Base-by-base conservation (phyloP, 1,284 basidiomycete genomes). In the Neonothopanus nambi region DNA sequence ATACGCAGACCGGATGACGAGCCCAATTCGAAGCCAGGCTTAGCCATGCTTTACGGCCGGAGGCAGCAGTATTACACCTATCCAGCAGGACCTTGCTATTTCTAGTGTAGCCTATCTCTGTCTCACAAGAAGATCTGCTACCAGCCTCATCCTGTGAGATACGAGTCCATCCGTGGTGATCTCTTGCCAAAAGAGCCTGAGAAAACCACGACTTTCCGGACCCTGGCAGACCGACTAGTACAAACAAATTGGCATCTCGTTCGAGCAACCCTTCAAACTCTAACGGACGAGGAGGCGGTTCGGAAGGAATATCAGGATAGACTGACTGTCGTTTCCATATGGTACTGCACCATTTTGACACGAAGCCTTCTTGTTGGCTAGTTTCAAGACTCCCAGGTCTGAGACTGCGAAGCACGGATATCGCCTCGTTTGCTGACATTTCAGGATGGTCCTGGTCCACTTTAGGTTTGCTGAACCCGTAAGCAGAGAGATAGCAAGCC, bases 151-250 rank as follows among this genome's bases (percentile, higher is more conserved):
- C 83, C 62, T 84, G 82, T 8, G 77, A 80, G 26, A 83, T 75
- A 45, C 72, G 65, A 5, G 63, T 65, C 76, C 78, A 79, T 3
- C 66, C 65, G 12, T 56, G 59, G 5, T 71, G 68, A 54, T 80
- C 69, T 20, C 82, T 70, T 9, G 73, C 72, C 5, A 76, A 55
- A 21, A 85, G 61, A 0, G 76, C 70, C 15, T 70, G 70, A 1
- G 77, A 70, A 51, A 84, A 73, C 73, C 76, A 81, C 4, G 80
- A 79, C 65, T 85, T 85, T 36, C 83, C 83, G 2, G 81, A 78
- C 1, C 82, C 84, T 1, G 83, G 81, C 2, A 82, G 72, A 5
- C 83, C 83, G 9, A 84, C 78, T 9, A 85, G 67, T 17, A 85
- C 54, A 60, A 82, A 71, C 4, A 84, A 63, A 52, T 81, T 76